Conservation (phyloP, 768 basidiomycete species). For the Pisolithus orientalis region DNA sequence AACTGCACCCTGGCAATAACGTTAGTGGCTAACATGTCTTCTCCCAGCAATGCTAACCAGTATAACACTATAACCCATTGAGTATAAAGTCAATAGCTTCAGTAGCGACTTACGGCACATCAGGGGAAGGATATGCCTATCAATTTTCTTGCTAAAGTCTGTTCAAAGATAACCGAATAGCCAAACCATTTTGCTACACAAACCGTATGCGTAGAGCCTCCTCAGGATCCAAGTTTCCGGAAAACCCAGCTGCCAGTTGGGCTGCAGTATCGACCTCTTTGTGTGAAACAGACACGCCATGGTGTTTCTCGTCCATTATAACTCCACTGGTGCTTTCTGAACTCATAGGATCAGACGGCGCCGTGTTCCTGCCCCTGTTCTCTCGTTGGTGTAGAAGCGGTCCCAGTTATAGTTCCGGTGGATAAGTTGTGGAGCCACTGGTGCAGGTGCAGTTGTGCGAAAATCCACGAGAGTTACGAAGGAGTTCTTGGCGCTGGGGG, state of each 20-base stretch:
- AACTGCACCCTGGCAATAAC: constrained; percentile 55
- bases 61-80: constrained; percentile 40
- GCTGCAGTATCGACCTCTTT: constrained; percentile 60
- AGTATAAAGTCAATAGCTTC: not conserved
- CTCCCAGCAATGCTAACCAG: constrained; percentile 31
- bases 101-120: constrained; percentile 55
- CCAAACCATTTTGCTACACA: constrained; percentile 1
- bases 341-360: constrained; percentile 1
- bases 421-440: too few species aligned
- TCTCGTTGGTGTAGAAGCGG: not conserved
- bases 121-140: constrained; percentile 58
- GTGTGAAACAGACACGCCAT: constrained; percentile 33
- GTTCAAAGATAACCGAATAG: not conserved
- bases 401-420: not conserved
- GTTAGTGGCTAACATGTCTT: not conserved
- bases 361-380: too few species aligned
- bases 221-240: constrained; percentile 39
- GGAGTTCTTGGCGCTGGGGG: too few species aligned
- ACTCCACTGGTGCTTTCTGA: not conserved
- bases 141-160: constrained; percentile 48
- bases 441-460: too few species aligned
- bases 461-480: too few species aligned
- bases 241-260: constrained; percentile 42
- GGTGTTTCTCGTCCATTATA: constrained; percentile 24
- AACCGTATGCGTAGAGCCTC: constrained; percentile 51